Evolutionary conservation across 2,329 filamentous ascomycete species (phyloP), one percentile per base, ranked within the genome.

Genomic region (Knufia petricola): DNA sequence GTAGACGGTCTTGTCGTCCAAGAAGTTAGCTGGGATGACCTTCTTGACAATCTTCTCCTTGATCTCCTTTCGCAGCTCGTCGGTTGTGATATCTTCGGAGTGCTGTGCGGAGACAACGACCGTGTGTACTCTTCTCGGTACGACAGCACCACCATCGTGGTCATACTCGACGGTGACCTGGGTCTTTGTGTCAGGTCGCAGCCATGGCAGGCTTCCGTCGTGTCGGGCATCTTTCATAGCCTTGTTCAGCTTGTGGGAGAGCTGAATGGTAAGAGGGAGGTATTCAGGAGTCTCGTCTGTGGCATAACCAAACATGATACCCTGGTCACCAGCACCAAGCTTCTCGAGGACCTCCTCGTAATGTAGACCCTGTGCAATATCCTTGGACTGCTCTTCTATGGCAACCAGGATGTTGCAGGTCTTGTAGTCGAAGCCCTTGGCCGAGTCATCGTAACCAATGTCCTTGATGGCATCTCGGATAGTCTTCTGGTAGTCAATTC

Each of bases 251-350:
- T 89, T 88, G 82, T 98, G 92, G 65, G 92, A 85, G 66, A 96
- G 82, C 64, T 90, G 80, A 61, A 96, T 79, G 64, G 90, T 96
- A 64, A 98, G 78, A 59, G 92, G 92, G 68, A 96, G 86, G 62
- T 94, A 81, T 77, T 98, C 92, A 55, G 90, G 89, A 63, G 92
- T 96, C 81, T 98, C 92, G 66, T 98, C 92, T 64, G 92, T 95
- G 70, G 92, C 92, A 79, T 98, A 98, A 64, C 92, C 92, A 73
- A 98, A 98, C 92, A 98, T 98, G 79, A 98, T 95, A 78, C 92
- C 92, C 79, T 98, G 92, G 74, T 98, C 92, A 84, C 92, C 92
- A 56, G 92, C 92, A 72, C 92, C 92, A 58, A 98, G 84, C 75
- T 94, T 84, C 82, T 98, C 92, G 43, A 98, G 84, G 60, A 87